These are phyloP conservation scores for Pseudofabraea citricarpa DNA, from an alignment of 2,329 filamentous ascomycete genomes.

Conservation along the genomic window DNA sequence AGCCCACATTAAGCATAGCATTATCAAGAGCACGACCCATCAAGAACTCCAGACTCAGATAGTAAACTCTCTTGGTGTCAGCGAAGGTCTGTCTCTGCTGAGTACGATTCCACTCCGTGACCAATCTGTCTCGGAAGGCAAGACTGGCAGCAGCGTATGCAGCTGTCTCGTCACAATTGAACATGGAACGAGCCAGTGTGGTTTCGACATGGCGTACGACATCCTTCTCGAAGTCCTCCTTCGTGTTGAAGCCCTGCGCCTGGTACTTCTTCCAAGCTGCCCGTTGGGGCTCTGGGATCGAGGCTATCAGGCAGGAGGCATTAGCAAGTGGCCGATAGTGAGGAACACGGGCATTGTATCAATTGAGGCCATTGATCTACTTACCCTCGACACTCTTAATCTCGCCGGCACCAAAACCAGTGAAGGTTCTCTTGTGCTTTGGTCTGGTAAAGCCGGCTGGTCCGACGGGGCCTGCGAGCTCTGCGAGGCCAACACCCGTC, in stretches of 20 bases:
- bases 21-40: constrained; percentile 98
- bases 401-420: constrained; percentile 83
- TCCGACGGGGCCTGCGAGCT: constrained; percentile 81
- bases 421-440: constrained; percentile 96
- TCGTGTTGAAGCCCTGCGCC: constrained; percentile 65
- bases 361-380: constrained; percentile 15
- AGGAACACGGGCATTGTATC: too few species aligned
- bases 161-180: constrained; percentile 94
- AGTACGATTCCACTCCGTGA: constrained; percentile 96
- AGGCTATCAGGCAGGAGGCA: too few species aligned
- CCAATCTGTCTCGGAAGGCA: constrained; percentile 86
- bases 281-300: constrained; percentile 83
- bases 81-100: constrained; percentile 91
- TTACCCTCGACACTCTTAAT: constrained; percentile 91
- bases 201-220: constrained; percentile 94
- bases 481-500: constrained; percentile 74
- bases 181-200: constrained; percentile 89
- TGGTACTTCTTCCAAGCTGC: constrained; percentile 68
- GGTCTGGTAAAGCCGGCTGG: constrained; percentile 80
- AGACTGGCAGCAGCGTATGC: constrained; percentile 88
- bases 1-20: constrained; percentile 92
- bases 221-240: constrained; percentile 83
- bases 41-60: constrained; percentile 93
- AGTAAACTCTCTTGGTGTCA: constrained; percentile 93
- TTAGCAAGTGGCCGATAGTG: too few species aligned